A percentile compares a stretch with the other conserved stretches of the same genome.
These are phyloP conservation scores for Truncatella angustata DNA, from an alignment of 2,329 filamentous ascomycete genomes.

Conservation along the genomic window DNA sequence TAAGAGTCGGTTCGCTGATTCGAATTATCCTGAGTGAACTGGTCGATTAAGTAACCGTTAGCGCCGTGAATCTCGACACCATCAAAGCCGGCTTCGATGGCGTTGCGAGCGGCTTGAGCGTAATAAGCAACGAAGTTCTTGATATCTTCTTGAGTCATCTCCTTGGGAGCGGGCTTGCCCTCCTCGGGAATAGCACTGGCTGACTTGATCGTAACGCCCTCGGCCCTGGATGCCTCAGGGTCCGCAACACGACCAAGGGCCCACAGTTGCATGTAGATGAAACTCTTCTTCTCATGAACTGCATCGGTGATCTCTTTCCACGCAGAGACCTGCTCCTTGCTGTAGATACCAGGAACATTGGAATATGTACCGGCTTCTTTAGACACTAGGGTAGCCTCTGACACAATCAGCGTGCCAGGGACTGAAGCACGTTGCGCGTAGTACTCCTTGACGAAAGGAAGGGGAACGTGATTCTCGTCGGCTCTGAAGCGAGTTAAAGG, in stretches of 20 bases:
- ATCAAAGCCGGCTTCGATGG: slow-evolving; percentile 15
- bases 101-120: slow-evolving; percentile 18
- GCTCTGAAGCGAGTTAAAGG: slow-evolving; percentile 52
- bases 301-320: slow-evolving; percentile 57
- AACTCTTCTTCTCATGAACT: slow-evolving; percentile 55
- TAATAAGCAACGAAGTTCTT: slow-evolving; percentile 12
- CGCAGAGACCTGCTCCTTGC: slow-evolving; percentile 44
- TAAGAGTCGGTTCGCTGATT: slow-evolving; percentile 55
- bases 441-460: slow-evolving; percentile 29
- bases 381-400: slow-evolving; percentile 53
- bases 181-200: slow-evolving; percentile 8
- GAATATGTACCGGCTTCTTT: slow-evolving; percentile 42
- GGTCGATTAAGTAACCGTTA: slow-evolving; percentile 51
- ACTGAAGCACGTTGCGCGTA: slow-evolving; percentile 40
- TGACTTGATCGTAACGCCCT: slow-evolving; percentile 23
- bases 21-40: slow-evolving; percentile 52
- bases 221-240: slow-evolving; percentile 19
- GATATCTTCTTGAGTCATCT: slow-evolving; percentile 26
- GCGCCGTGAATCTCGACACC: slow-evolving; percentile 23
- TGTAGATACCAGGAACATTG: slow-evolving; percentile 53
- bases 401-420: slow-evolving; percentile 47
- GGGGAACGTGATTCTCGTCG: slow-evolving; percentile 39
- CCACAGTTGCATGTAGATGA: slow-evolving; percentile 63
- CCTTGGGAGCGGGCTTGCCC: slow-evolving; percentile 9
- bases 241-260: slow-evolving; percentile 55